Evolutionary conservation across 2,329 filamentous ascomycete genomes (phyloP).

Genomic region (Penicillium sp.): DNA sequence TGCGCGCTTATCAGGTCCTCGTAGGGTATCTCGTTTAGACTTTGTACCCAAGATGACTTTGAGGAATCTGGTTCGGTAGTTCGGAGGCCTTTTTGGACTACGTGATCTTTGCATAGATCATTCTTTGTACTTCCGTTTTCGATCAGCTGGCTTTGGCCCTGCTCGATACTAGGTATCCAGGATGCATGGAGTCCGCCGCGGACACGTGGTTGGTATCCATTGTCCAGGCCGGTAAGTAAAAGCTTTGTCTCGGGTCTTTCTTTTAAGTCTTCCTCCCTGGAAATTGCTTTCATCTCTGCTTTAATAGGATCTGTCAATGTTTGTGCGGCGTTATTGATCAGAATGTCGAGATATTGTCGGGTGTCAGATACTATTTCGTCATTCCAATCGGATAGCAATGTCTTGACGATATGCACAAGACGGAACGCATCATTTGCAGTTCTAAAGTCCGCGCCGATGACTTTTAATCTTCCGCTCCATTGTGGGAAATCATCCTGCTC

Average conservation of each 20-base stretch:
- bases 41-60: conserved; percentile 38
- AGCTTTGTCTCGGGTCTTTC: not conserved
- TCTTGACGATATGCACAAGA: conserved; percentile 24
- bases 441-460: conserved; percentile 38
- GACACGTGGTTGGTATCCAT: conserved; percentile 14
- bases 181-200: conserved; percentile 14
- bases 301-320: conserved; percentile 37
- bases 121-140: conserved; percentile 21
- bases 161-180: conserved; percentile 19
- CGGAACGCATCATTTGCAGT: conserved; percentile 33
- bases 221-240: too few relatives aligned
- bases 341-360: conserved; percentile 26
- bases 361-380: not conserved
- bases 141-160: conserved; percentile 23
- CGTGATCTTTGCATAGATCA: conserved; percentile 16
- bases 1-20: conserved; percentile 41
- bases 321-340: conserved; percentile 44
- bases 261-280: conserved; percentile 22
- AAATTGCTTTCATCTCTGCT: conserved; percentile 30
- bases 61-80: not conserved
- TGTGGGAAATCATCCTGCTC: conserved; percentile 11
- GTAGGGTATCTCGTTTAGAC: conserved; percentile 39
- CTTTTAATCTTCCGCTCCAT: conserved; percentile 20
- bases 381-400: conserved; percentile 22
- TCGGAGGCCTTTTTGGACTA: conserved; percentile 15